Conservation (phyloP, 345 rosid species). For the Citrus hindsii region DNA sequence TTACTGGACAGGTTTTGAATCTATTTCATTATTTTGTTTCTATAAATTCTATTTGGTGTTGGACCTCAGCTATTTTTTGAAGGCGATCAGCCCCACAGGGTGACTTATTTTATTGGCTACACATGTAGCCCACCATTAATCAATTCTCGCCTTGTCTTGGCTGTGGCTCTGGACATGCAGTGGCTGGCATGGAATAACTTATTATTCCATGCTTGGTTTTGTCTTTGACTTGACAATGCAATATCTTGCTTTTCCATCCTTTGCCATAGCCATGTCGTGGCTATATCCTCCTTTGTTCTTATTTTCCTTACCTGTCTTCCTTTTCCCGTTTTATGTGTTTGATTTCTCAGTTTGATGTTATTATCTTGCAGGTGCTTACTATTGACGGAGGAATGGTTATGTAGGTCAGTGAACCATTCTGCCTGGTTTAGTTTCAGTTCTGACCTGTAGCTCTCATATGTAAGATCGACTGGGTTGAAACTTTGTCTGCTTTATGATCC, state of each 20-base stretch:
- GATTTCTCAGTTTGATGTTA: background rate
- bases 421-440: slow-evolving; percentile 2
- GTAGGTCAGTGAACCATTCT: slow-evolving; percentile 24
- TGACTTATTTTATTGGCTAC: background rate
- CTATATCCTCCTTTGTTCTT: background rate
- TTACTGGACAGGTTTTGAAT: slow-evolving; percentile 80
- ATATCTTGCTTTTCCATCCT: background rate
- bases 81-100: background rate
- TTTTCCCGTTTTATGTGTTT: background rate
- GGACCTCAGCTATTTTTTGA: background rate
- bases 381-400: slow-evolving; percentile 98
- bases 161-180: background rate
- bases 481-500: background rate
- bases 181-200: background rate
- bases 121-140: background rate
- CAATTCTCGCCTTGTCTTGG: background rate
- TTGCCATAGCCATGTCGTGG: background rate
- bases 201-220: background rate
- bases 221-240: background rate
- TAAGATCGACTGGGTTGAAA: background rate
- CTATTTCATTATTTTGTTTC: background rate
- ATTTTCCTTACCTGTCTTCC: background rate
- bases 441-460: background rate
- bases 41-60: background rate
- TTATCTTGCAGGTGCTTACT: slow-evolving; percentile 64